Base-by-base conservation (phyloP, 495 filamentous ascomycete genomes). In the Pyrenopolyporus hunteri region DNA sequence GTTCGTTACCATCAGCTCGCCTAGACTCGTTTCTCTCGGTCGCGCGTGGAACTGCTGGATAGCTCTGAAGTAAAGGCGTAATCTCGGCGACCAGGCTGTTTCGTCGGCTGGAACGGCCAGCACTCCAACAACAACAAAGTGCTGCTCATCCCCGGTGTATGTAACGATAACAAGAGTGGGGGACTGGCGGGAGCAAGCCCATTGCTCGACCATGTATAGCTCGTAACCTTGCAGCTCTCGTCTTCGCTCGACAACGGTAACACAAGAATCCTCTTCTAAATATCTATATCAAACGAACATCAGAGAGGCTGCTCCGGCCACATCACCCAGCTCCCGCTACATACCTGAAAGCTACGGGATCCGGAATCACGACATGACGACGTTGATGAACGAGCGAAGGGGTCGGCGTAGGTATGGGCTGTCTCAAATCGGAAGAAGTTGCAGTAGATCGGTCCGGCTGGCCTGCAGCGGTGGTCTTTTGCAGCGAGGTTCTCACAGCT, bases 151-250 rank as follows among this genome's bases (percentile, higher is more conserved):
- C 13, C 94, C 95, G 0, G 95, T 97, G 72, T 94, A 98, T 4
- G 93, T 96, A 16, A 89, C 88, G 57, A 98, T 96, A 22, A 96
- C 84, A 59, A 94, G 90, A 20, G 93, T 96, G 5, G 93, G 94
- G 64, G 96, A 89, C 25, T 84, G 80, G 50, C 94, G 85, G 6
- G 93, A 97, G 72, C 92, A 97, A 8, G 91, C 91, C 95, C 94
- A 98, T 83, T 98, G 94, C 73, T 98, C 94, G 53, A 98, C 92
- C 29, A 98, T 74, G 75, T 98, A 98, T 44, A 93, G 77, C 70
- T 97, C 93, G 70, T 97, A 98, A 55, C 95, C 95, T 42, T 85
- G 73, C 16, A 98, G 82, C 25, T 79, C 75, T 42, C 77, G 74
- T 40, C 85, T 83, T 23, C 89, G 87, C 56, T 90, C 82, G 8